phyloP scores from a whole-genome alignment of 371 early-diverging fungal species.

The Lichtheimia ornata region DNA sequence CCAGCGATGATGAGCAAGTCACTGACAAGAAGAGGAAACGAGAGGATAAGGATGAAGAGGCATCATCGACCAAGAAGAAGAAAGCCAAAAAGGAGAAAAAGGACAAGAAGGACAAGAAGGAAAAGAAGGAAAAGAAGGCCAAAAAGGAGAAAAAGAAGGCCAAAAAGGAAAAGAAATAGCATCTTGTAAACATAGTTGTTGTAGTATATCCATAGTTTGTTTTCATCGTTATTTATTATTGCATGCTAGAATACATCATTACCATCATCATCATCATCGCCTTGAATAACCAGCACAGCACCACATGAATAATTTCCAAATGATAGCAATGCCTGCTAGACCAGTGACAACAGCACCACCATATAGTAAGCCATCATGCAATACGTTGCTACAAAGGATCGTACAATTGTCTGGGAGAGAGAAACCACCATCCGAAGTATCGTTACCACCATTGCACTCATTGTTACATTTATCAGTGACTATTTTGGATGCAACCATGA shows the following conservation, averaged over 20 bases:
- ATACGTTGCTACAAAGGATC: constrained; percentile 10
- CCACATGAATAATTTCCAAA: constrained; percentile 31
- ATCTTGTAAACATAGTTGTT: not conserved
- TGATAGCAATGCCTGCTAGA: constrained; percentile 21
- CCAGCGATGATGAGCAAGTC: constrained; percentile 24
- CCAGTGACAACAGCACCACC: constrained; percentile 25
- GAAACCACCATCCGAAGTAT: not conserved
- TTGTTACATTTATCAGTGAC: constrained; percentile 19
- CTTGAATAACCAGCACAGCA: constrained; percentile 25
- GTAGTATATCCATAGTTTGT: not conserved
- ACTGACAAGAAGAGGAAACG: constrained; percentile 3
- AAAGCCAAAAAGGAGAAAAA: constrained; percentile 20
- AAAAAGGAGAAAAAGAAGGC: constrained; percentile 30
- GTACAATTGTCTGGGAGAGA: constrained; percentile 2
- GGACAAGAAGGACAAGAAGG: constrained; percentile 15
- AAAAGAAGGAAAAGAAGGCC: constrained; percentile 20
- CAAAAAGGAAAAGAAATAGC: constrained; percentile 28
- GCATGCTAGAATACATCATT: too few relatives aligned
- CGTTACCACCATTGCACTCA: constrained; percentile 11
- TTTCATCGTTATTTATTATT: not conserved
- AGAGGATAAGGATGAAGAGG: constrained; percentile 8
- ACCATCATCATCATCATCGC: too few relatives aligned
- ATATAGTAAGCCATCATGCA: constrained; percentile 26
- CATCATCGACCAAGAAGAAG: constrained; percentile 17
- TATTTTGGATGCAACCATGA: constrained; percentile 26